These are phyloP conservation scores for Elsinoe batatas DNA, from an alignment of 2,329 filamentous ascomycete species.

Conservation along the genomic window DNA sequence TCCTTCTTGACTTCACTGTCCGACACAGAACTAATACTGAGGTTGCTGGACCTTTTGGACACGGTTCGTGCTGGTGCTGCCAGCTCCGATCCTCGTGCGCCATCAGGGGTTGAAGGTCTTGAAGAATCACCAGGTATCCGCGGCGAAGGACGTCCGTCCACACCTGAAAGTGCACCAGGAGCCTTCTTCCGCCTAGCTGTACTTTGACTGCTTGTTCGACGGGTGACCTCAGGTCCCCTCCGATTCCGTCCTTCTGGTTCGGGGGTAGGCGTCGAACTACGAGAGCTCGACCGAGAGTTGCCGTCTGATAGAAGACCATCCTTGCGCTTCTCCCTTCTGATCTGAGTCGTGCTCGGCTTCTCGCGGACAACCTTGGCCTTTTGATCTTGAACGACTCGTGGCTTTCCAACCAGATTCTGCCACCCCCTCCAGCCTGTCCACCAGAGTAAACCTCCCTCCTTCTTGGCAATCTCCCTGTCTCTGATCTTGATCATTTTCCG, in stretches of 20 bases:
- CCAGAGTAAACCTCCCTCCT: slow-evolving; percentile 70
- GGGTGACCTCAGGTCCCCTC: slow-evolving; percentile 14
- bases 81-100: neutral
- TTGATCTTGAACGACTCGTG: slow-evolving; percentile 6
- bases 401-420: slow-evolving; percentile 25
- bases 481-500: slow-evolving; percentile 59
- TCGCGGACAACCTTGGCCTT: slow-evolving; percentile 9
- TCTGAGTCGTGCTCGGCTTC: slow-evolving; percentile 22
- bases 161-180: neutral
- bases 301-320: slow-evolving; percentile 13
- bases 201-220: slow-evolving; percentile 12
- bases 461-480: slow-evolving; percentile 58
- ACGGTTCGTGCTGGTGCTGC: neutral
- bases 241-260: slow-evolving; percentile 22
- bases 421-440: slow-evolving; percentile 65
- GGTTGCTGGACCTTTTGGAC: slow-evolving; percentile 15
- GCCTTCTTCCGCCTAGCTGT: slow-evolving; percentile 11
- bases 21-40: slow-evolving; percentile 14
- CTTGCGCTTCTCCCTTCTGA: slow-evolving; percentile 23
- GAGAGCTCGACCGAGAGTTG: slow-evolving; percentile 22
- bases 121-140: slow-evolving; percentile 8
- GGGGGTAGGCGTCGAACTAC: slow-evolving; percentile 26
- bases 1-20: slow-evolving; percentile 16
- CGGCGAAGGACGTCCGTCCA: neutral
- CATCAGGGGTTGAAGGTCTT: slow-evolving; percentile 11